Percentiles rank a stretch among this genome's conserved stretches.
These are phyloP conservation scores for Tuber magnatum DNA, from an alignment of 495 filamentous ascomycete species.

Conservation along the genomic window DNA sequence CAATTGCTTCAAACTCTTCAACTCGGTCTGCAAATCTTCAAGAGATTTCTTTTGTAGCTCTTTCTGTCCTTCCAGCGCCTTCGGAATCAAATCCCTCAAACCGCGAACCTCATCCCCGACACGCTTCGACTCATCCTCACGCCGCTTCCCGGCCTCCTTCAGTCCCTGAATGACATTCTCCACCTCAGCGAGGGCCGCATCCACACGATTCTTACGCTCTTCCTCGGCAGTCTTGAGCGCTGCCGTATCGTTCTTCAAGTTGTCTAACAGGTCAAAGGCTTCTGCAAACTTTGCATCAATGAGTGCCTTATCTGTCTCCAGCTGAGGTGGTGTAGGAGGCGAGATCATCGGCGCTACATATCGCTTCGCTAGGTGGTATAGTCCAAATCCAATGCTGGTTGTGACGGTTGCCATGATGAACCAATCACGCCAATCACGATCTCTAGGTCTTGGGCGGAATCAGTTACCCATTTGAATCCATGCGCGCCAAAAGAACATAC, in stretches of 20 bases:
- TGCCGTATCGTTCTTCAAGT: constrained; percentile 81
- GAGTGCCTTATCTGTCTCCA: constrained; percentile 83
- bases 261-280: constrained; percentile 85
- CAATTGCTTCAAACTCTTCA: constrained; percentile 86
- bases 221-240: constrained; percentile 77
- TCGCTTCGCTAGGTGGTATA: constrained; percentile 75
- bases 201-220: constrained; percentile 74
- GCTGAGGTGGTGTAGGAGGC: constrained; percentile 83
- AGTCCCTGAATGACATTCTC: constrained; percentile 73
- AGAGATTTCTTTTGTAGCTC: constrained; percentile 71
- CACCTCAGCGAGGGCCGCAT: constrained; percentile 72
- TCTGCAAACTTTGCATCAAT: constrained; percentile 89
- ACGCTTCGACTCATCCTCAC: constrained; percentile 77
- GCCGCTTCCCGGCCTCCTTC: constrained; percentile 65
- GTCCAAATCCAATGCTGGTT: constrained; percentile 53
- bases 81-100: constrained; percentile 75
- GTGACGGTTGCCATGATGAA: constrained; percentile 69
- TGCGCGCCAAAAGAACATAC: constrained; percentile 19
- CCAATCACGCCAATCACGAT: constrained; percentile 94
- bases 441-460: constrained; percentile 48
- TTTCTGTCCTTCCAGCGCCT: constrained; percentile 78
- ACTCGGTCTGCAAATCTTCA: constrained; percentile 75
- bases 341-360: constrained; percentile 86
- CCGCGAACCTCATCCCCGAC: constrained; percentile 79
- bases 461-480: constrained; percentile 27